Conservation (phyloP, 257 asterid genomes). For the Gentiana straminea region DNA sequence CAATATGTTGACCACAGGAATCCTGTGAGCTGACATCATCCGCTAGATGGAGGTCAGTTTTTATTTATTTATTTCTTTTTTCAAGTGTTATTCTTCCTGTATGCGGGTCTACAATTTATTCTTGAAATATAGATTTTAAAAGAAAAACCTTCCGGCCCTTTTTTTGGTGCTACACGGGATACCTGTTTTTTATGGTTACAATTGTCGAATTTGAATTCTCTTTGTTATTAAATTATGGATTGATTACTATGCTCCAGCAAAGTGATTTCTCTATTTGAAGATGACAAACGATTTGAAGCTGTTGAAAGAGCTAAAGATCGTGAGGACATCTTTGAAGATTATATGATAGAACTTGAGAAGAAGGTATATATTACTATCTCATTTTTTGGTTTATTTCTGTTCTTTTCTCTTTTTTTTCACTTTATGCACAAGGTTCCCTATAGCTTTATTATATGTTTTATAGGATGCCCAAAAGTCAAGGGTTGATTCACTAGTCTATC, state of each 20-base stretch:
- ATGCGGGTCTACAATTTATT: conserved; percentile 6
- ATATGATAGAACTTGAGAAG: conserved; percentile 59
- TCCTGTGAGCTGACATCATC: conserved; percentile 61
- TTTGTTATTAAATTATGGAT: conserved; percentile 11
- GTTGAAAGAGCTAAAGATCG: conserved; percentile 76
- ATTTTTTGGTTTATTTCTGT: not conserved
- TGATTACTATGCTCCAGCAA: conserved; percentile 42
- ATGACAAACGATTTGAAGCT: conserved; percentile 77
- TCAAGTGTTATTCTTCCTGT: not conserved
- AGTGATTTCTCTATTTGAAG: conserved; percentile 57
- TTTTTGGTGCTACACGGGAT: too few species aligned
- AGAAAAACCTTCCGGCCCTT: too few species aligned
- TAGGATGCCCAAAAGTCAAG: too few species aligned
- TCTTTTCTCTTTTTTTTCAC: conserved; percentile 2
- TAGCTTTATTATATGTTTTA: too few species aligned
- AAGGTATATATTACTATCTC: conserved; percentile 33
- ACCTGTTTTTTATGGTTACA: not conserved
- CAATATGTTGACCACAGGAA: conserved; percentile 41
- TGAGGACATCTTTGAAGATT: conserved; percentile 75
- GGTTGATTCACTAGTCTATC: too few species aligned
- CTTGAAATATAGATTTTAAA: not conserved
- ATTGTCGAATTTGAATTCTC: conserved; percentile 2
- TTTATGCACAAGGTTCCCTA: not conserved
- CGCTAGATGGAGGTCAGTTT: conserved; percentile 75
- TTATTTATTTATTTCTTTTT: conserved; percentile 5